Evolutionary conservation across 2,329 filamentous ascomycete species (phyloP).

Genomic region (Herpomyces periplanetae): DNA sequence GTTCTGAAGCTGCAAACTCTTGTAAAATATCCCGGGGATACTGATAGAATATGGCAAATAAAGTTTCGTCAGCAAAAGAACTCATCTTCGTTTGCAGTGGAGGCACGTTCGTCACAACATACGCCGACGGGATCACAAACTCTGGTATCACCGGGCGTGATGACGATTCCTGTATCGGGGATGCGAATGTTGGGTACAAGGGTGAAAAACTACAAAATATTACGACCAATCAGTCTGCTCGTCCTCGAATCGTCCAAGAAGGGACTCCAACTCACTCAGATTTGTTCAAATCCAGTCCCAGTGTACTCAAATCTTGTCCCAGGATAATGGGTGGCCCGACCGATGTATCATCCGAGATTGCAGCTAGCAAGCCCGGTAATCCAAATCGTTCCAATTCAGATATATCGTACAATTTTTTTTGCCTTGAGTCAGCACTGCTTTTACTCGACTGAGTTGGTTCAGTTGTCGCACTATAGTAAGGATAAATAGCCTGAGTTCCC

Average conservation of each 20-base stretch:
- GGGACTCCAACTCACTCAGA: constrained; percentile 12
- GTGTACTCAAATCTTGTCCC: constrained; percentile 20
- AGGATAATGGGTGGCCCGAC: constrained; percentile 12
- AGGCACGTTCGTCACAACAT: constrained; percentile 23
- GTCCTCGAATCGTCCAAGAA: constrained; percentile 3
- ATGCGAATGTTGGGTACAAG: constrained; percentile 20
- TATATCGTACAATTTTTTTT: constrained; percentile 15
- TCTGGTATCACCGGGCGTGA: constrained; percentile 19
- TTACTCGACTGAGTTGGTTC: too few relatives aligned
- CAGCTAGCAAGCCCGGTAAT: constrained; percentile 16
- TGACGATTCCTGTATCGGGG: constrained; percentile 18
- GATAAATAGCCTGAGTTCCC: too few relatives aligned
- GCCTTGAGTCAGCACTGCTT: too few relatives aligned
- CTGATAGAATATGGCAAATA: constrained; percentile 29
- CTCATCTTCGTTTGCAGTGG: constrained; percentile 16
- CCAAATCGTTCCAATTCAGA: constrained; percentile 18
- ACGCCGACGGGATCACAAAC: constrained; percentile 20
- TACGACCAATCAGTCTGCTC: constrained; percentile 3
- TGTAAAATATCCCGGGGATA: constrained; percentile 22
- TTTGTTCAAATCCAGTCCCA: constrained; percentile 22
- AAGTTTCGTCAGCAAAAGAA: constrained; percentile 20
- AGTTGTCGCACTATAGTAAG: too few relatives aligned
- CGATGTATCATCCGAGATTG: constrained; percentile 14
- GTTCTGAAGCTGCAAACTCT: constrained; percentile 20
- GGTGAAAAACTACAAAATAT: constrained; percentile 10